Percentiles rank a stretch among this genome's conserved stretches.
These are phyloP conservation scores for Tricholoma matsutake DNA, from an alignment of 768 basidiomycete species.

Conservation along the genomic window DNA sequence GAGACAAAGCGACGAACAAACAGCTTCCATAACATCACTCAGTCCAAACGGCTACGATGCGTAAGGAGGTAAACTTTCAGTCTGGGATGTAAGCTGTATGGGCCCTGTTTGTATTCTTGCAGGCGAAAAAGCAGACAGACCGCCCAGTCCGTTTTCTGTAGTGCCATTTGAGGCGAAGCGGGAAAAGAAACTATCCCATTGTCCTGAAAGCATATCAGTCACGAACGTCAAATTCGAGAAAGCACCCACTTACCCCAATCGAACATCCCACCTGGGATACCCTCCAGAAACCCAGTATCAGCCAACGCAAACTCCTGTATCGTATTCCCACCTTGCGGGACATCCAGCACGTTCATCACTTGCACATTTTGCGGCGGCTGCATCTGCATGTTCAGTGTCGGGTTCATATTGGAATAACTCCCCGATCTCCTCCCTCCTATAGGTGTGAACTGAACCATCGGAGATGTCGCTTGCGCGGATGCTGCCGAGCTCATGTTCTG, in stretches of 20 bases:
- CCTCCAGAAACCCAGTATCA: constrained; percentile 70
- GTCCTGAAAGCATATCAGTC: constrained; percentile 42
- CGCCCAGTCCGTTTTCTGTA: neutral
- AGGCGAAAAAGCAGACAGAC: neutral
- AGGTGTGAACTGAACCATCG: constrained; percentile 59
- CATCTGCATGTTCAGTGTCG: constrained; percentile 56
- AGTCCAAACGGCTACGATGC: constrained; percentile 6
- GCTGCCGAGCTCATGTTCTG: constrained; percentile 3
- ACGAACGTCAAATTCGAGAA: constrained; percentile 5
- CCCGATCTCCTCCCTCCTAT: constrained; percentile 34
- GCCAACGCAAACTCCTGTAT: constrained; percentile 65
- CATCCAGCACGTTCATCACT: constrained; percentile 74
- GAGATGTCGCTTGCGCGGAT: constrained; percentile 21
- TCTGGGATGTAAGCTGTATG: neutral
- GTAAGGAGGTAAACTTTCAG: constrained; percentile 16
- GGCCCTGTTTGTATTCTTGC: neutral
- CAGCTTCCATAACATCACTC: neutral
- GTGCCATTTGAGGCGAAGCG: constrained; percentile 39
- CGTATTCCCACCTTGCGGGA: constrained; percentile 48
- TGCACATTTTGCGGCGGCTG: constrained; percentile 56
- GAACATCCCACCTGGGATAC: constrained; percentile 82
- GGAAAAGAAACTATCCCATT: constrained; percentile 82
- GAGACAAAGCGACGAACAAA: constrained; percentile 1
- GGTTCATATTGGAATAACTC: constrained; percentile 65
- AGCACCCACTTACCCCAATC: constrained; percentile 64